phyloP scores from a whole-genome alignment of 2,329 filamentous ascomycete genomes.

The Monosporascus sp. region DNA sequence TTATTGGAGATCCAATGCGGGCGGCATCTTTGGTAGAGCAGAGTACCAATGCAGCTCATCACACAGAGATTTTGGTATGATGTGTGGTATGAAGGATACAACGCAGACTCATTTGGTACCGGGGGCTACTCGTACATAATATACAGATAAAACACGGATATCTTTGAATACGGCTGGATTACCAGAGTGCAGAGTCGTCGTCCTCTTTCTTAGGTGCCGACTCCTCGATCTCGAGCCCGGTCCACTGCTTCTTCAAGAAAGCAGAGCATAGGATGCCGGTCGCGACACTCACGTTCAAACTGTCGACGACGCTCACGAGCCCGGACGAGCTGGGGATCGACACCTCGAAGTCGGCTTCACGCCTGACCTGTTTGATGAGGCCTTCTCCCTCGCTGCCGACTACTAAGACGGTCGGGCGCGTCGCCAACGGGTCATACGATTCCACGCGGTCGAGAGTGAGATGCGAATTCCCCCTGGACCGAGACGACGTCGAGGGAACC shows the following conservation, averaged over 20 bases:
- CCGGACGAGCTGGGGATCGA: slow-evolving; percentile 56
- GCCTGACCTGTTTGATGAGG: slow-evolving; percentile 57
- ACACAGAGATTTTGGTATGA: too few species aligned
- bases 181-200: slow-evolving; percentile 14
- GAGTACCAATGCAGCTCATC: too few species aligned
- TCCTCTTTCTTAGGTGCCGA: slow-evolving; percentile 8
- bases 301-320: slow-evolving; percentile 63
- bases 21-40: too few species aligned
- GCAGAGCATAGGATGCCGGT: slow-evolving; percentile 68
- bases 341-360: slow-evolving; percentile 58
- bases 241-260: slow-evolving; percentile 48
- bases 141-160: slow-evolving; percentile 3
- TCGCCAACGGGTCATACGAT: slow-evolving; percentile 44
- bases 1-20: neutral
- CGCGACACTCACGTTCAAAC: slow-evolving; percentile 89
- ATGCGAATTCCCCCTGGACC: slow-evolving; percentile 33
- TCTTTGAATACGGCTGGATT: slow-evolving; percentile 3
- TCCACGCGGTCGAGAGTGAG: slow-evolving; percentile 46
- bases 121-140: neutral
- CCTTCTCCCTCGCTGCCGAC: slow-evolving; percentile 79
- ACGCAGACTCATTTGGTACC: neutral
- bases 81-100: neutral
- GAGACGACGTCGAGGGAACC: slow-evolving; percentile 40
- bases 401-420: slow-evolving; percentile 69
- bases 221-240: slow-evolving; percentile 15